Conservation (phyloP, 225 moss, liverwort and hornwort genomes). For the Thuidium tamariscinum region DNA sequence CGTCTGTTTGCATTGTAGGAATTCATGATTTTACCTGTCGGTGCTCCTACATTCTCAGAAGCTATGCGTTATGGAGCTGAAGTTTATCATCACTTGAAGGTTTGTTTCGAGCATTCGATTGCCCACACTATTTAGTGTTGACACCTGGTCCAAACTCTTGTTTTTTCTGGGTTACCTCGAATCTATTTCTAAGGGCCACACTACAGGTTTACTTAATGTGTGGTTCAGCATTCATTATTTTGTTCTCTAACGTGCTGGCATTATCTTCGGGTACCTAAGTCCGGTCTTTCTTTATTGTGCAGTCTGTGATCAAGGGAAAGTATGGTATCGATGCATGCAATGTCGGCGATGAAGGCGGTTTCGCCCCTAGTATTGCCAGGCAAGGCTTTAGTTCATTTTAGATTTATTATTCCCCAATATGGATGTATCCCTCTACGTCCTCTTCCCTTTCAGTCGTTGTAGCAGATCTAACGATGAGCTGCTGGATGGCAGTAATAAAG, state of each 20-base stretch:
- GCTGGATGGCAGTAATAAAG: slow-evolving; percentile 66
- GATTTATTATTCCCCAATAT: background rate
- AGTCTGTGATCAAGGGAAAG: slow-evolving; percentile 93
- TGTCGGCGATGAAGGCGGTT: slow-evolving; percentile 97
- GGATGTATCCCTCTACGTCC: background rate
- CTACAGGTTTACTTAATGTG: background rate
- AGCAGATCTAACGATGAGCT: slow-evolving; percentile 2
- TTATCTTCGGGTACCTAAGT: background rate
- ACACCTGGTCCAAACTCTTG: background rate
- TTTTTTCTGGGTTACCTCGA: background rate
- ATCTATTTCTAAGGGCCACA: background rate
- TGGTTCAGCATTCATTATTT: background rate
- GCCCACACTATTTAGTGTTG: background rate
- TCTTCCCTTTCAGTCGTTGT: background rate
- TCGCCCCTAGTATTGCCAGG: slow-evolving; percentile 96
- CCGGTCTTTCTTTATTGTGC: slow-evolving; percentile 9
- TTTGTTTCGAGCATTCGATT: background rate
- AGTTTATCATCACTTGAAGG: slow-evolving; percentile 82
- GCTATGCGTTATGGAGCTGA: slow-evolving; percentile 90
- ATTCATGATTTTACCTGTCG: slow-evolving; percentile 94
- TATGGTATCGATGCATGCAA: slow-evolving; percentile 96
- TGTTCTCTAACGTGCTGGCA: background rate
- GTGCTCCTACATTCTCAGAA: slow-evolving; percentile 81
- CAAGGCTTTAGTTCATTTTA: slow-evolving; percentile 18
- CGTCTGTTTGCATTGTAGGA: slow-evolving; percentile 38